These are phyloP conservation scores for Microdochium paspali DNA, from an alignment of 2,329 filamentous ascomycete species.

Conservation along the genomic window DNA sequence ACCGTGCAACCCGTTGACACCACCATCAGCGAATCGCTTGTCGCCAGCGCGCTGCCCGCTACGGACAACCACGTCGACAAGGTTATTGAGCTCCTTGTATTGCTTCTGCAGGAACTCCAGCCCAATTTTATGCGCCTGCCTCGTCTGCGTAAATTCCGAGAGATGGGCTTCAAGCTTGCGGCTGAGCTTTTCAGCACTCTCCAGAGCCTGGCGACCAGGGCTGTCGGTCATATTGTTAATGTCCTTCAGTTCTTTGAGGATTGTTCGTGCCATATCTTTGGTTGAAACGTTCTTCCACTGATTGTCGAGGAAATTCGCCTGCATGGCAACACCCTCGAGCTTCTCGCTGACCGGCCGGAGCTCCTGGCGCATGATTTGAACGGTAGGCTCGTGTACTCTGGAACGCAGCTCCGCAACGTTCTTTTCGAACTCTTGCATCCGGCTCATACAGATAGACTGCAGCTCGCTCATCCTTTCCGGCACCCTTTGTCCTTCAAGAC, in stretches of 20 bases:
- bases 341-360: background rate
- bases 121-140: background rate
- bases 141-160: background rate
- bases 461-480: background rate
- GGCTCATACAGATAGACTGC: background rate
- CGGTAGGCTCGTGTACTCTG: background rate
- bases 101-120: background rate
- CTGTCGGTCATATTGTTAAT: background rate
- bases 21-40: no score
- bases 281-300: constrained; percentile 2
- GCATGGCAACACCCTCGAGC: background rate
- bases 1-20: no score
- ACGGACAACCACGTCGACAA: background rate
- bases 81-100: background rate
- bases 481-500: background rate
- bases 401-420: background rate
- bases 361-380: background rate
- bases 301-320: background rate
- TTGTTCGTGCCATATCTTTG: background rate
- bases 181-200: background rate
- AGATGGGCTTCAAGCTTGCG: background rate
- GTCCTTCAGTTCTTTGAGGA: constrained; percentile 1
- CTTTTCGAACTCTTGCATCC: background rate
- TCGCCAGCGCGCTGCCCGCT: no score
- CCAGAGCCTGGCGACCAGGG: background rate